These are phyloP conservation scores for Hemisphaericaspora lyxosophila DNA, from an alignment of 1,139 yeast genomes.

Conservation along the genomic window DNA sequence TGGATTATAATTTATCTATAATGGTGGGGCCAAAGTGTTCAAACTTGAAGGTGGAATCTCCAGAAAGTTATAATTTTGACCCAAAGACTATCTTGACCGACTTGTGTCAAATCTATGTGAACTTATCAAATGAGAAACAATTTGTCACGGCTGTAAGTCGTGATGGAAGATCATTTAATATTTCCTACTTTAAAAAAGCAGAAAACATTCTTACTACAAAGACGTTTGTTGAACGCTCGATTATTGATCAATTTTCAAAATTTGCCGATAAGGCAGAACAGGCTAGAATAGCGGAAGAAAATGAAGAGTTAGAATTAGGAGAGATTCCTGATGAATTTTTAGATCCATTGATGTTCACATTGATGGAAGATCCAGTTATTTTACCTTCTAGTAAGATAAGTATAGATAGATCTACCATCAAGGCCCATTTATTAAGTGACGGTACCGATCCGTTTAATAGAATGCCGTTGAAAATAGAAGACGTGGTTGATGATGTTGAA, in stretches of 20 bases:
- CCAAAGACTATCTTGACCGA: slow-evolving; percentile 72
- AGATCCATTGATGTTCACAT: slow-evolving; percentile 93
- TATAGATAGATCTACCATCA: slow-evolving; percentile 88
- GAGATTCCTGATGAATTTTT: slow-evolving; percentile 95
- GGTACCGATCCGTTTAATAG: slow-evolving; percentile 97
- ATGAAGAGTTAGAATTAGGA: slow-evolving; percentile 84
- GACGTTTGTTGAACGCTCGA: slow-evolving; percentile 51
- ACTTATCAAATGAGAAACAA: slow-evolving; percentile 60
- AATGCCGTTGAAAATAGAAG: slow-evolving; percentile 84
- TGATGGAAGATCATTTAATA: slow-evolving; percentile 84
- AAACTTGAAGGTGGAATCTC: slow-evolving; percentile 79
- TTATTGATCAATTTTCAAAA: slow-evolving; percentile 48
- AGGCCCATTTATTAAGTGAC: slow-evolving; percentile 90
- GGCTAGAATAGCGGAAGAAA: slow-evolving; percentile 63
- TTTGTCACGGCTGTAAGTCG: slow-evolving; percentile 81
- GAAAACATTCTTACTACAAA: slow-evolving; percentile 60
- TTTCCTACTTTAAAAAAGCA: slow-evolving; percentile 68
- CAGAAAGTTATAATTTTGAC: slow-evolving; percentile 79
- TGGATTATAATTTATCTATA: slow-evolving; percentile 84
- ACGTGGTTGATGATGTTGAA: slow-evolving; percentile 75
- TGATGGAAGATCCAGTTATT: slow-evolving; percentile 94
- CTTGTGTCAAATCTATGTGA: slow-evolving; percentile 72
- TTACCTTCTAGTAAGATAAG: slow-evolving; percentile 82
- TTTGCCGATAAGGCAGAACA: slow-evolving; percentile 67
- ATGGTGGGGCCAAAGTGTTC: slow-evolving; percentile 95